phyloP scores from a whole-genome alignment of 345 rosid genomes.

The Brassica juncea region DNA sequence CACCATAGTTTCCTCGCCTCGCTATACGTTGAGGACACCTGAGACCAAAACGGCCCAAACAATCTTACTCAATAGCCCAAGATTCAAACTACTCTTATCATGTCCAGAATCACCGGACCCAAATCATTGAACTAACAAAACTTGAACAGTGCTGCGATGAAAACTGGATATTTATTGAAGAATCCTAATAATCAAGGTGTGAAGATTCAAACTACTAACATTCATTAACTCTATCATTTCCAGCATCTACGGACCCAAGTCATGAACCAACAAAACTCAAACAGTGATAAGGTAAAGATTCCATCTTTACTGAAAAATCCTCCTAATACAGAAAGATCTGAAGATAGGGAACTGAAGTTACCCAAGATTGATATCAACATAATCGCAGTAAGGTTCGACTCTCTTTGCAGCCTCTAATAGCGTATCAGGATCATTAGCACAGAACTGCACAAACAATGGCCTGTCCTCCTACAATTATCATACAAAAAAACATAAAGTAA shows the following conservation, averaged over 20 bases:
- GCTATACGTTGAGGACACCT: constrained; percentile 99
- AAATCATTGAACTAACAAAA: not conserved
- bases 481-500: not conserved
- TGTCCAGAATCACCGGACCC: too few relatives aligned
- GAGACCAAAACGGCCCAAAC: constrained; percentile 19
- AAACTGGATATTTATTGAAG: not conserved
- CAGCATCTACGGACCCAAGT: not conserved
- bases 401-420: constrained; percentile 76
- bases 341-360: constrained; percentile 24
- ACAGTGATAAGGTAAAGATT: too few relatives aligned
- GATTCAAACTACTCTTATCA: not conserved
- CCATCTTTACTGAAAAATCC: not conserved
- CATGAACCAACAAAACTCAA: too few relatives aligned
- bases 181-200: too few relatives aligned
- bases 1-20: constrained; percentile 84
- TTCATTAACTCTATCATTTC: not conserved
- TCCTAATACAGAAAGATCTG: not conserved
- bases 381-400: constrained; percentile 83
- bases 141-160: not conserved
- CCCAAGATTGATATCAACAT: constrained; percentile 95
- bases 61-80: constrained; percentile 6
- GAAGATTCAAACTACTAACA: not conserved
- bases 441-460: constrained; percentile 92
- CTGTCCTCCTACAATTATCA: constrained; percentile 66
- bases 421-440: constrained; percentile 86